phyloP scores from a whole-genome alignment of 1,284 basidiomycete genomes.

The Ceratobasidium sp. region DNA sequence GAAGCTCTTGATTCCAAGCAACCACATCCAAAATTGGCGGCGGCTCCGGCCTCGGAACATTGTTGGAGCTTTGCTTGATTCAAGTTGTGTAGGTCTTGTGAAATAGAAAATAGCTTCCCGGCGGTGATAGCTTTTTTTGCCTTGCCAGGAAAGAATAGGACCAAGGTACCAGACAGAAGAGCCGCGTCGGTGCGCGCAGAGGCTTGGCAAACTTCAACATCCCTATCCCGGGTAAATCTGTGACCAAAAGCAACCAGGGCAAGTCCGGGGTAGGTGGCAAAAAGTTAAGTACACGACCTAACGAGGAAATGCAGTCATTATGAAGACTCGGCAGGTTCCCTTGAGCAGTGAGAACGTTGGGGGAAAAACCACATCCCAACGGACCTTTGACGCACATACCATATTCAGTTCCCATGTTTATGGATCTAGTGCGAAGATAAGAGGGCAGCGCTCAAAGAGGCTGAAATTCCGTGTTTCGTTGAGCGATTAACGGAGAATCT shows the following conservation, averaged over 20 bases:
- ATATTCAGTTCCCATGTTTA: constrained; percentile 6
- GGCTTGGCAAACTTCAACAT: no score
- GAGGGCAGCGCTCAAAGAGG: constrained; percentile 1
- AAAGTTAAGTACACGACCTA: constrained; percentile 9
- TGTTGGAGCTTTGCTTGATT: no score
- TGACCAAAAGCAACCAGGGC: no score
- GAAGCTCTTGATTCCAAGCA: background rate
- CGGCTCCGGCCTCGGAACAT: no score
- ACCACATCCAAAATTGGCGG: no score
- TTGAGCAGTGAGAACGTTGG: constrained; percentile 5
- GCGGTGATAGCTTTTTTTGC: constrained; percentile 11
- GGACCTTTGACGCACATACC: constrained; percentile 30
- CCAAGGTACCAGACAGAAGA: background rate
- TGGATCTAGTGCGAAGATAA: constrained; percentile 16
- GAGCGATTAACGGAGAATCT: constrained; percentile 31
- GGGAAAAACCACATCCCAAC: constrained; percentile 22
- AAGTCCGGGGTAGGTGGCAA: constrained; percentile 20
- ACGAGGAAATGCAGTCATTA: constrained; percentile 28
- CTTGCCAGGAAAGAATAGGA: no score
- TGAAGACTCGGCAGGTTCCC: constrained; percentile 1
- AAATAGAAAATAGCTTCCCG: constrained; percentile 2
- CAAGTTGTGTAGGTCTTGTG: no score
- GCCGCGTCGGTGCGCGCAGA: no score
- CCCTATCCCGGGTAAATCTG: no score
- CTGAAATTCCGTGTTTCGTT: constrained; percentile 3